Evolutionary conservation across 495 filamentous ascomycete genomes (phyloP), one percentile per base, ranked within the genome.

Genomic region (Aspergillus coremiiformis): DNA sequence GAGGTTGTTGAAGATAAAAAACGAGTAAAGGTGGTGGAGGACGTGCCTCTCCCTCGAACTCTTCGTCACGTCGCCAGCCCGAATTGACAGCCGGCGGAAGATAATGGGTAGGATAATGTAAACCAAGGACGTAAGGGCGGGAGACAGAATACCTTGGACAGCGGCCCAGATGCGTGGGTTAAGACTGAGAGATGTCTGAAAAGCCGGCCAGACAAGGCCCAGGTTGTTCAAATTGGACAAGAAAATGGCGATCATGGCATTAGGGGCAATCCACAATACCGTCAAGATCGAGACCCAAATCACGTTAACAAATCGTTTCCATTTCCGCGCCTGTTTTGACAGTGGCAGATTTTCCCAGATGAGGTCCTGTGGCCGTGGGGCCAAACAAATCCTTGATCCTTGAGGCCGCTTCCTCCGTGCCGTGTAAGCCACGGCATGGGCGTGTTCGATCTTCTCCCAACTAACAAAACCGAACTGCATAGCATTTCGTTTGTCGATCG

Each of bases 1-100:
- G 42, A 97, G 71, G 64, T 97, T 96, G 75, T 99, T 99, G 78
- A 99, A 88, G 42, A 97, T 82, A 71, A 97, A 97, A 70, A 99
- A 99, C 12, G 89, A 77, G 66, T 96, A 99, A 2, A 99, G 78
- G 63, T 95, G 93, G 46, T 82, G 81, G 23, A 90, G 79, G 56
- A 98, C 93, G 65, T 97, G 90, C n/a, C 89, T 80, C 58, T 98
- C 93, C 29, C 93, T 81, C 17, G 87, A 87, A 3, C 90, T 94
- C 65, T 96, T 97, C 33, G 88, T 94, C 52, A 82, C 76, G 65
- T 96, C 92, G 53, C 93, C 94, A 19, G 84, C 84, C 52, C 75
- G 75, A 39, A 89, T 84, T 1, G 88, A 81, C 23, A 95, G 74
- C 20, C 83, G 86, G 53, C 93, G 86, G 78, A 97, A 96, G 60